A percentile compares a stretch with the other conserved stretches of the same genome.
Conservation (phyloP, 2,329 filamentous ascomycete genomes). For the Bretziella fagacearum region DNA sequence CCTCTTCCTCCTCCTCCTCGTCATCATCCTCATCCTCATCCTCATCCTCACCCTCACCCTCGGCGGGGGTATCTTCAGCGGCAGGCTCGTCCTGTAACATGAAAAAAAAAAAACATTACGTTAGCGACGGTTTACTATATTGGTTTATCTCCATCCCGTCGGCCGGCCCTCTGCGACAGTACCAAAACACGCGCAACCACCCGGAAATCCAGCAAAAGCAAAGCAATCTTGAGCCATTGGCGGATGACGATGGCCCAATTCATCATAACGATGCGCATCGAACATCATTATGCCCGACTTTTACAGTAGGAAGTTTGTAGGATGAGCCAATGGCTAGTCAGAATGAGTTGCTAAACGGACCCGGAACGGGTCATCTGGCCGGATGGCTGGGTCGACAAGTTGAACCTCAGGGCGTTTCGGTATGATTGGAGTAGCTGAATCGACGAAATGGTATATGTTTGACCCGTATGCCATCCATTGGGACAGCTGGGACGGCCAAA, state of each 20-base stretch:
- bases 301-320: no score
- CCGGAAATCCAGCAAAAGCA: not conserved
- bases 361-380: not conserved
- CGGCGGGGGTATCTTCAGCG: constrained; percentile 19
- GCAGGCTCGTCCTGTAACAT: constrained; percentile 17
- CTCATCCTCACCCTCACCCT: constrained; percentile 32
- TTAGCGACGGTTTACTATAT: constrained; percentile 1
- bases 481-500: no score
- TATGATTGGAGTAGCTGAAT: no score
- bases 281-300: no score
- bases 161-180: no score
- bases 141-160: not conserved
- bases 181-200: not conserved
- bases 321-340: no score
- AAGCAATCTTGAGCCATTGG: not conserved
- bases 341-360: no score
- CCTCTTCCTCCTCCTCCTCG: constrained; percentile 62
- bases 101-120: not conserved
- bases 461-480: no score
- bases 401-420: no score
- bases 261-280: no score
- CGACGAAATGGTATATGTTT: no score
- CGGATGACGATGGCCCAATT: not conserved
- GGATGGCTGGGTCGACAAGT: no score
- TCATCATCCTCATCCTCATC: constrained; percentile 43